These are phyloP conservation scores for Elongisporangium undulatum DNA, from an alignment of 352 stramenopile species.

Conservation along the genomic window DNA sequence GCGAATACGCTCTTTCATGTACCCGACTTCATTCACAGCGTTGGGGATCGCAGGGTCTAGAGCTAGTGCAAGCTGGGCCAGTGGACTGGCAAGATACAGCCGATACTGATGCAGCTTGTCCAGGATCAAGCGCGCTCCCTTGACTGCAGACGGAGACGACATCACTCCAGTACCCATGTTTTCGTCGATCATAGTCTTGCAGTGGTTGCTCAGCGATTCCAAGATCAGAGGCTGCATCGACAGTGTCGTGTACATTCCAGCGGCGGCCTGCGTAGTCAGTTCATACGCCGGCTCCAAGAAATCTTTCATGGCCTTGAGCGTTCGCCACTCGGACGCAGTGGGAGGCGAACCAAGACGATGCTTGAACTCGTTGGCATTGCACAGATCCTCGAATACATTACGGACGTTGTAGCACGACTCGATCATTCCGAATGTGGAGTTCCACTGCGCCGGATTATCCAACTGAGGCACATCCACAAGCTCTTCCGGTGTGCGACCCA, in stretches of 20 bases:
- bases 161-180: background rate
- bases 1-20: background rate
- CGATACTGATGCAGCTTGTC: background rate
- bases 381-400: constrained; percentile 4
- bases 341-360: background rate
- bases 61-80: background rate
- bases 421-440: constrained; percentile 6
- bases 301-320: constrained; percentile 6
- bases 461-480: background rate
- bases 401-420: constrained; percentile 3
- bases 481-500: background rate
- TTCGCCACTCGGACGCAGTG: constrained; percentile 3
- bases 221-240: constrained; percentile 10
- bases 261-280: background rate
- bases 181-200: constrained; percentile 5
- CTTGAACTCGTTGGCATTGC: constrained; percentile 1
- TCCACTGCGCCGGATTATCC: constrained; percentile 4
- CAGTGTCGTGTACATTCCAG: constrained; percentile 3
- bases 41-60: background rate
- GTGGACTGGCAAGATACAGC: background rate
- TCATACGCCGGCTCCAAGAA: constrained; percentile 2
- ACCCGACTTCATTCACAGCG: background rate
- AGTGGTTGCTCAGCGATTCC: constrained; percentile 10
- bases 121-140: background rate
- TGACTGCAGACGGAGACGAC: background rate